A percentile compares a stretch with the other conserved stretches of the same genome.
These are phyloP conservation scores for Phlebopus sp. DNA, from an alignment of 1,284 basidiomycete genomes.

Conservation along the genomic window DNA sequence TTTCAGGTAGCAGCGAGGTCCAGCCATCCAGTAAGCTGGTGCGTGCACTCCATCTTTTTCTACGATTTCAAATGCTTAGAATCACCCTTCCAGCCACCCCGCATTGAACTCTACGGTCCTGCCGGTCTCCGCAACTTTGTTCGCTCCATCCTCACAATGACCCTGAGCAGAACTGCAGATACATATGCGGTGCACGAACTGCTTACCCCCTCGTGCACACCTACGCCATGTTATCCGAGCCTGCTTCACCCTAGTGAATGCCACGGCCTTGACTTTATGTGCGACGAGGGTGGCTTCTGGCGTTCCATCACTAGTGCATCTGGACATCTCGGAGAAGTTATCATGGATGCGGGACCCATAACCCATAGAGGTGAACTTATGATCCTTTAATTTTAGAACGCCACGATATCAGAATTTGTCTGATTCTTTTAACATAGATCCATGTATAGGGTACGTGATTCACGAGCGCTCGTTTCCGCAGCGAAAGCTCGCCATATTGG, in stretches of 20 bases:
- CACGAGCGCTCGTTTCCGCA: conserved; percentile 52
- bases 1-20: conserved; percentile 31
- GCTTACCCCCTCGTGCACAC: conserved; percentile 48
- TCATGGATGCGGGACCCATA: conserved; percentile 78
- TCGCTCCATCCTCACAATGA: conserved; percentile 70
- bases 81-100: conserved; percentile 39
- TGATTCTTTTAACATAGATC: conserved; percentile 46
- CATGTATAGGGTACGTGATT: conserved; percentile 81
- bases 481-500: conserved; percentile 52
- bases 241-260: conserved; percentile 66
- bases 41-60: conserved; percentile 5
- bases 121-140: conserved; percentile 79
- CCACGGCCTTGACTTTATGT: conserved; percentile 61
- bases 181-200: conserved; percentile 84
- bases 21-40: conserved; percentile 17
- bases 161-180: conserved; percentile 61
- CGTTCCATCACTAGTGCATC: conserved; percentile 42
- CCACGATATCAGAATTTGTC: neutral
- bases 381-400: neutral
- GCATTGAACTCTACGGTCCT: conserved; percentile 81
- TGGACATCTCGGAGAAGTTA: conserved; percentile 43
- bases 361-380: conserved; percentile 68
- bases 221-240: conserved; percentile 50
- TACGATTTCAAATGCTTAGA: conserved; percentile 2
- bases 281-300: conserved; percentile 73